Base-by-base conservation (phyloP, 164 flowering plant genomes). In the Vitis labrusca region DNA sequence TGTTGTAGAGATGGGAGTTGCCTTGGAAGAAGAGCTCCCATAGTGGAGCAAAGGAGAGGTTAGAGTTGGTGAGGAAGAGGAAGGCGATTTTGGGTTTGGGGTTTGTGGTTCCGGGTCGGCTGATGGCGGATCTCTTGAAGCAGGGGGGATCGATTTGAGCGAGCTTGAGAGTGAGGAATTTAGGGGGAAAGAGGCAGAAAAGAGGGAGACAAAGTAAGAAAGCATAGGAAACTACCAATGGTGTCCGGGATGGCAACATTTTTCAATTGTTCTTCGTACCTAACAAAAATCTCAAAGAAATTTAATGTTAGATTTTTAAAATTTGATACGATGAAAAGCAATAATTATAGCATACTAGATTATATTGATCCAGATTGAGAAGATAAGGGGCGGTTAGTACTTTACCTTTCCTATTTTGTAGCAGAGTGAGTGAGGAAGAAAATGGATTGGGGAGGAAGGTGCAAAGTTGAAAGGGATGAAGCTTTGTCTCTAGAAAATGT, bases 11-110 rank as follows among this genome's bases (percentile, higher is more conserved):
- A 8, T 70, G 52, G 1, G 62, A 23, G 49, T 82, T 59, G 23
- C 80, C 78, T 2, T 47, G n/a, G 86, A 94, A 90, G 85, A 92
- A 94, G 0, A 57, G 67, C 15, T 84, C 83, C 98, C 98, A 94
- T 2, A 94, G 55, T 1, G 97, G 97, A 17, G 89, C 77, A 67
- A 92, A 90, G 57, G 63, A 23, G 75, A 91, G 90, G 65, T 85
- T 86, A 63, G 97, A 82, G 80, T 91, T 91, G 13, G 93, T 94
- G 67, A 91, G 90, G 77, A 90, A 94, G 16, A 91, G 76, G 73
- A 91, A 90, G 17, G 98, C 97, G 78, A 92, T 88, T 54, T 89
- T 91, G 62, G 94, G 91, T 5, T 63, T 74, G 5, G 81, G 80
- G 47, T 73, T 79, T 10, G 78, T 52, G 70, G 80, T 64, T 62